Evolutionary conservation across 495 filamentous ascomycete species (phyloP).

Genomic region (Neurospora sp.): DNA sequence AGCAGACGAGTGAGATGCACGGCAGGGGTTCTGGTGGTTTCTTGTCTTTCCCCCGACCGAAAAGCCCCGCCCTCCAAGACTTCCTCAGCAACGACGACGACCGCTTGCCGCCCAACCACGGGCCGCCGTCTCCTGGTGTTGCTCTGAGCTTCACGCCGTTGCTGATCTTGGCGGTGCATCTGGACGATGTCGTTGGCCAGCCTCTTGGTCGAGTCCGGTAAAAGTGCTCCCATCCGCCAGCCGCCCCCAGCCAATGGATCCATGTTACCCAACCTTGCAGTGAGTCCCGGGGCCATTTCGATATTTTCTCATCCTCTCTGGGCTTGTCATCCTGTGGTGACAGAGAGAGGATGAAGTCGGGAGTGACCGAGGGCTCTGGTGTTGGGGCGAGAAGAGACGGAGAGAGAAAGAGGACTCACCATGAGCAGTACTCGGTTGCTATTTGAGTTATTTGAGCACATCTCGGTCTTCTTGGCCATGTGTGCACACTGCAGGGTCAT

Average conservation of each 20-base stretch:
- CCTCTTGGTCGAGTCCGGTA: constrained; percentile 18
- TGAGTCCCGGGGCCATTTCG: constrained; percentile 5
- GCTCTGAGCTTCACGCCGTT: background rate
- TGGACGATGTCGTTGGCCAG: constrained; percentile 10
- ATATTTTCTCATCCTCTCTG: background rate
- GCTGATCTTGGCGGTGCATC: constrained; percentile 4
- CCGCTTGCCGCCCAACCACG: constrained; percentile 25
- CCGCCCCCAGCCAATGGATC: constrained; percentile 20
- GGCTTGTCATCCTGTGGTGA: background rate
- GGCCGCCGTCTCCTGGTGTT: constrained; percentile 5
- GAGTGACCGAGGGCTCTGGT: background rate
- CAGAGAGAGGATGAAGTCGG: background rate
- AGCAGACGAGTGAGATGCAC: background rate
- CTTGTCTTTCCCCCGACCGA: background rate
- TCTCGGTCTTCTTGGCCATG: background rate
- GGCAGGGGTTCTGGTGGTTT: background rate
- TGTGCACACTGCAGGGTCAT: background rate
- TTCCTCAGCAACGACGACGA: background rate
- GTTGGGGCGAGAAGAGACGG: background rate
- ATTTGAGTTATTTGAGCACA: background rate
- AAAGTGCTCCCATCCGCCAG: constrained; percentile 12
- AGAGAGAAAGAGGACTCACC: background rate
- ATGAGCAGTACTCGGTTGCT: background rate
- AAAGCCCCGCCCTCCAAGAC: background rate
- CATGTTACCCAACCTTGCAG: background rate